Evolutionary conservation across 371 early-diverging fungal species (phyloP).

Genomic region (Lichtheimia corymbifera): DNA sequence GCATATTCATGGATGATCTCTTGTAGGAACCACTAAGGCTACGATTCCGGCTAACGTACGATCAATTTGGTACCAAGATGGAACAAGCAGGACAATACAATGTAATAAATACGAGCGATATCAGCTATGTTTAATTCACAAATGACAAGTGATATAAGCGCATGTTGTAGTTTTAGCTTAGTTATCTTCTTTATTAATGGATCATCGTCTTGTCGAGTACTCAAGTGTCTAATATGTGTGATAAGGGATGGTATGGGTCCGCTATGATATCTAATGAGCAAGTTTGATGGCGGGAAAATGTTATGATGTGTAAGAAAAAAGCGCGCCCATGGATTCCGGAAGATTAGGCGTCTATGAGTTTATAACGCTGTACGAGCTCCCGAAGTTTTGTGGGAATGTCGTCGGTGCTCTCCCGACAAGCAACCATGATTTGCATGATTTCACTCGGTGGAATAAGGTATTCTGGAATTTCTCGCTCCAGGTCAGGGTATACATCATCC

Average conservation of each 20-base stretch:
- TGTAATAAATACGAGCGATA: too few relatives aligned
- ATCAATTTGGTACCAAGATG: constrained; percentile 69
- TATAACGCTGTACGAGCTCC: constrained; percentile 13
- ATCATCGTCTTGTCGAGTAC: too few relatives aligned
- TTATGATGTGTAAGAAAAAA: too few relatives aligned
- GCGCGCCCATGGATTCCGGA: too few relatives aligned
- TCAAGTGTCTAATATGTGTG: too few relatives aligned
- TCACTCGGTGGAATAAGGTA: constrained; percentile 44
- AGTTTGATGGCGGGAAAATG: too few relatives aligned
- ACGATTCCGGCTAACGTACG: constrained; percentile 70
- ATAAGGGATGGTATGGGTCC: too few relatives aligned
- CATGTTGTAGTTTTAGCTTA: too few relatives aligned
- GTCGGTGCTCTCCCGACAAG: constrained; percentile 20
- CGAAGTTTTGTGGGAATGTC: constrained; percentile 22
- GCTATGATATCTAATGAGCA: too few relatives aligned
- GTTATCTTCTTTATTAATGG: too few relatives aligned
- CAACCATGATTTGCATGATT: constrained; percentile 44
- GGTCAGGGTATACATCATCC: constrained; percentile 27
- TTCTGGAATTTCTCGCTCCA: constrained; percentile 36
- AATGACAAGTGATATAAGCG: too few relatives aligned
- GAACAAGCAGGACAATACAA: constrained; percentile 69
- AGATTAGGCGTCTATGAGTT: background rate
- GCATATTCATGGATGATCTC: background rate
- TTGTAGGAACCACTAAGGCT: constrained; percentile 62
- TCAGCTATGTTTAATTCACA: too few relatives aligned